A percentile compares a stretch with the other conserved stretches of the same genome.
phyloP scores from a whole-genome alignment of 1,284 basidiomycete genomes.

The Anthracocystis walkeri region DNA sequence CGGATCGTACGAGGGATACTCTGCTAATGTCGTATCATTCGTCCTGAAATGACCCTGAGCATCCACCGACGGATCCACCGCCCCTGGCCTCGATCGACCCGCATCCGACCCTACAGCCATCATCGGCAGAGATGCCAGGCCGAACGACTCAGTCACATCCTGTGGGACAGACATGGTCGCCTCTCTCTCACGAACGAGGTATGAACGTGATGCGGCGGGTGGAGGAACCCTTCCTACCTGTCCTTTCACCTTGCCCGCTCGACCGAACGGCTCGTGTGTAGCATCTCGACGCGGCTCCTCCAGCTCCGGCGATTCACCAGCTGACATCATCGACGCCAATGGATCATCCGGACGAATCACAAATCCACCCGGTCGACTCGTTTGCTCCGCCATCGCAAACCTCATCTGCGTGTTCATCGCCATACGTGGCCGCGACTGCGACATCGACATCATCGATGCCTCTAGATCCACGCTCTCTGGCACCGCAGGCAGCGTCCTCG shows the following conservation, averaged over 20 bases:
- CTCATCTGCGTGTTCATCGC: constrained; percentile 28
- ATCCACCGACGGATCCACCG: constrained; percentile 12
- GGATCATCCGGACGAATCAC: constrained; percentile 37
- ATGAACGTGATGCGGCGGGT: not conserved
- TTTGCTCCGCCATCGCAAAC: constrained; percentile 33
- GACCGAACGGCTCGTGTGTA: not conserved
- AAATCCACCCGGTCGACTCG: constrained; percentile 21
- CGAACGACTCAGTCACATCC: constrained; percentile 46
- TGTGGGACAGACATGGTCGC: constrained; percentile 43
- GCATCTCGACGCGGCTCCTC: constrained; percentile 15
- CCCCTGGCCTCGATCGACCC: constrained; percentile 8
- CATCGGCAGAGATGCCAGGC: constrained; percentile 26
- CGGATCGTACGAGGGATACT: constrained; percentile 33
- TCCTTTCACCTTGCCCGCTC: not conserved
- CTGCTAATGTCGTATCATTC: constrained; percentile 19
- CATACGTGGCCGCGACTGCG: constrained; percentile 12
- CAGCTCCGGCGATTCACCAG: constrained; percentile 15
- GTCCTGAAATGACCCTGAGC: constrained; percentile 2
- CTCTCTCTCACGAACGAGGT: constrained; percentile 27
- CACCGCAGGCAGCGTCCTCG: constrained; percentile 56
- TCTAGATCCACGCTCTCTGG: constrained; percentile 58
- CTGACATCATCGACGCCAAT: constrained; percentile 22
- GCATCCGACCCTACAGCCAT: not conserved
- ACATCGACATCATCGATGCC: constrained; percentile 28
- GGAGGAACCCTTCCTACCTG: constrained; percentile 2